Base-by-base conservation (phyloP, 2,329 filamentous ascomycete species). In the Fusarium secorum region DNA sequence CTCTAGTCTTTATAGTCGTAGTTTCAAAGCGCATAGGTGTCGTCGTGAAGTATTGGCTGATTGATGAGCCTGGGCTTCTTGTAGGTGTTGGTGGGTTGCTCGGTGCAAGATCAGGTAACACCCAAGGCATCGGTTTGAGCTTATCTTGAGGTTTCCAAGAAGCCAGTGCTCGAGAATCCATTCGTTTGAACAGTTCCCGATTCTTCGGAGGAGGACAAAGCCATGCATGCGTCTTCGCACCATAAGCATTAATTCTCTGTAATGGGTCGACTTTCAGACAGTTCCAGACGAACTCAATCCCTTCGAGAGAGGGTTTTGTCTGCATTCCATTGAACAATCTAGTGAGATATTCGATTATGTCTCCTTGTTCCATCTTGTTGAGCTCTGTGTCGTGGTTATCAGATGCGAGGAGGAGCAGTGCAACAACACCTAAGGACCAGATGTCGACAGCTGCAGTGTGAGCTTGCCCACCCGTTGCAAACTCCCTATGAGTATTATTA, bases 341-440 rank as follows among this genome's bases (percentile, higher is more conserved):
- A 11, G 54, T 63, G 11, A 80, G 39, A 36, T 71, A 68, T 7
- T 62, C 22, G 5, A 61, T 57, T 17, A 82, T 62, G 5, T 71
- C 55, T n/a, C 51, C 41, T 45, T 81, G 78, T 8, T 70, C 66
- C 65, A 78, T 68, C 17, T 66, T 68, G 46, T 73, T 77, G 18
- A 82, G 61, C 18, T 76, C 72, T n/a, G 69, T 62, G 15, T 77
- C 64, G 15, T 72, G 56, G 4, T 53, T 57, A 70, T 71, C 36
- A 59, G 74, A 75, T n/a, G 76, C 73, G 14, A 82, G 61, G 32
- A 83, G 71, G 26, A 80, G 78, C 2, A 87, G 63, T 0, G 79
- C 73, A 7, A 88, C 78, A 57, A 87, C 79, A 0, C 86, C 86
- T 20, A 88, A 73, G 7, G 85, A 83, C 86, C 86, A 88, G 26